A percentile compares a stretch with the other conserved stretches of the same genome.
phyloP scores from a whole-genome alignment of 805 yeast genomes.

The Brettanomyces naardenensis region DNA sequence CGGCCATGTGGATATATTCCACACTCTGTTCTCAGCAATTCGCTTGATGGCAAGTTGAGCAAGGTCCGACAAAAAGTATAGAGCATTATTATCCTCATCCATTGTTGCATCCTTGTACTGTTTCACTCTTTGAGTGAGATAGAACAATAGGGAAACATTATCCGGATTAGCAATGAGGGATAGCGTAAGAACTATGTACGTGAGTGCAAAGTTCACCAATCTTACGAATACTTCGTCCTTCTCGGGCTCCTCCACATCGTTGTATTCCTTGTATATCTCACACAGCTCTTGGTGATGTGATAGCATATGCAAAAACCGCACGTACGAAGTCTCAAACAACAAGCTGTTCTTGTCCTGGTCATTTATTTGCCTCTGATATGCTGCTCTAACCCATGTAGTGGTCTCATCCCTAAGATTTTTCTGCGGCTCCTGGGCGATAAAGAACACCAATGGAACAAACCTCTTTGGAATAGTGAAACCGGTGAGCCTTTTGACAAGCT shows the following conservation, averaged over 20 bases:
- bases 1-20: slow-evolving; percentile 78
- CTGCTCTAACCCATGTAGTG: slow-evolving; percentile 65
- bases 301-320: slow-evolving; percentile 59
- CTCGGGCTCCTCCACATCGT: slow-evolving; percentile 7
- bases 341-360: slow-evolving; percentile 28
- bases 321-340: slow-evolving; percentile 57
- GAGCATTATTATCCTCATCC: slow-evolving; percentile 27
- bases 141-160: slow-evolving; percentile 66
- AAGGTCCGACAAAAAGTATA: slow-evolving; percentile 67
- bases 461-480: slow-evolving; percentile 50
- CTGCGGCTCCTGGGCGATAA: slow-evolving; percentile 72
- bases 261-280: slow-evolving; percentile 27
- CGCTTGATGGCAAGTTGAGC: slow-evolving; percentile 59
- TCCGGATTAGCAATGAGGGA: slow-evolving; percentile 53
- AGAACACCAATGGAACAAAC: slow-evolving; percentile 60
- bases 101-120: slow-evolving; percentile 58
- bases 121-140: slow-evolving; percentile 70
- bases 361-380: slow-evolving; percentile 31
- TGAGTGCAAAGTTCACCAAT: slow-evolving; percentile 47
- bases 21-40: slow-evolving; percentile 46
- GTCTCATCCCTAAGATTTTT: slow-evolving; percentile 38
- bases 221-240: slow-evolving; percentile 20
- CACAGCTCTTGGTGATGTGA: slow-evolving; percentile 68
- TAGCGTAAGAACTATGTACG: slow-evolving; percentile 53
- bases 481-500: slow-evolving; percentile 44